Evolutionary conservation across 371 early-diverging fungal genomes (phyloP), one percentile per base, ranked within the genome.

Genomic region (Rhizopus microsporus): DNA sequence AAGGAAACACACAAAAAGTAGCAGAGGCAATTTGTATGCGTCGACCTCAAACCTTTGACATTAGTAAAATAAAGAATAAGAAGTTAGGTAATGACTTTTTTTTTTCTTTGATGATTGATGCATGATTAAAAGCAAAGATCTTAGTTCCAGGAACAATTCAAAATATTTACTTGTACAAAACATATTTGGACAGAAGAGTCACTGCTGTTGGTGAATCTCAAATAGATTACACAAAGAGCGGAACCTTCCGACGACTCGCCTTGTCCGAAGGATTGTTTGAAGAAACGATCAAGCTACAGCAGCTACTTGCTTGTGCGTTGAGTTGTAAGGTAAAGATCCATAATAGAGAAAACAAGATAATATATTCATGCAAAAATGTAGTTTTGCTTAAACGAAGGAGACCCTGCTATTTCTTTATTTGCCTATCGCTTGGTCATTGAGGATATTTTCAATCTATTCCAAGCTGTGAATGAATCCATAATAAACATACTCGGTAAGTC

Each of bases 381-480:
- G 87, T 93, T 93, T 68, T 85, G 88, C 39, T 68, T 88, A 7
- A 90, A 92, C 12, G 90, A 92, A 16, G 80, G 93, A 29, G 90
- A 93, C 65, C 93, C 95, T 72, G 86, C 89, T 9, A 88, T 94
- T 2, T 91, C 94, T 0, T 77, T 93, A 45, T 83, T 88, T 52
- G 92, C 93, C 1, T 95, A 92, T 65, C 78, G 89, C 13, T 71
- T 96, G 62, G 69, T 93, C 9, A 74, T 95, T 35, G 87, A 89
- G 16, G 97, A 97, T 59, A 74, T 93, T 68, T 76, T 96, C 49
- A 78, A 84, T 17, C 72, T 96, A 30, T 95, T 95, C 71, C 91
- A 93, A 68, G 80, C 92, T 10, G 80, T 93, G 71, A 97, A 95
- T 70, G 93, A 94, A 70, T 95, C 90, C n/a, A 88, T 94, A 16